Evolutionary conservation across 2,329 filamentous ascomycete genomes (phyloP).

Genomic region (Arthrobotrys musiformis): DNA sequence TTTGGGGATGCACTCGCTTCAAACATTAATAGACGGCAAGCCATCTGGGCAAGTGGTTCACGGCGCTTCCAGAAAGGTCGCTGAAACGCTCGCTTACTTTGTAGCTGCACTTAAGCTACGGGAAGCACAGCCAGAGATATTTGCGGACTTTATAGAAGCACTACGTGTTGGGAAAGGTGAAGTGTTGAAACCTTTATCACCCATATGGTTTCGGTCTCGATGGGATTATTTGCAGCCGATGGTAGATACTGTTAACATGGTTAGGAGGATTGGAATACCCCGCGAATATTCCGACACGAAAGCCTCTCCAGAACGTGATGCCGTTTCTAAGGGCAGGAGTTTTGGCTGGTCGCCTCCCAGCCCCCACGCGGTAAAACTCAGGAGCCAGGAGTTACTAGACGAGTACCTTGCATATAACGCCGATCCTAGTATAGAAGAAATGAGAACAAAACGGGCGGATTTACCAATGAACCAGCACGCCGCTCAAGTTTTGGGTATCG

Average conservation of each 20-base stretch:
- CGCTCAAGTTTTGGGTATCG: constrained; percentile 62
- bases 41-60: constrained; percentile 34
- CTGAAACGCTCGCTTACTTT: constrained; percentile 61
- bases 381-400: constrained; percentile 56
- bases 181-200: constrained; percentile 60
- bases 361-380: constrained; percentile 28
- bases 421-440: constrained; percentile 57
- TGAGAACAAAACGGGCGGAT: constrained; percentile 61
- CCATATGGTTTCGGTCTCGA: constrained; percentile 60
- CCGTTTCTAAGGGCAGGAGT: constrained; percentile 3
- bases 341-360: constrained; percentile 54
- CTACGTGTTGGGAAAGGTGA: constrained; percentile 61
- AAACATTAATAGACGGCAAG: constrained; percentile 3
- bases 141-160: constrained; percentile 61
- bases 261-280: constrained; percentile 61
- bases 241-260: constrained; percentile 61
- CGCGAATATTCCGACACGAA: constrained; percentile 56
- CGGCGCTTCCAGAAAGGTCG: constrained; percentile 61
- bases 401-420: constrained; percentile 57
- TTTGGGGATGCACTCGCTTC: constrained; percentile 16
- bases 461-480: constrained; percentile 64
- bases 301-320: not conserved
- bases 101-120: constrained; percentile 62
- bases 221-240: constrained; percentile 61
- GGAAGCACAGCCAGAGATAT: constrained; percentile 60